phyloP scores from a whole-genome alignment of 2,329 filamentous ascomycete genomes.

The Aureobasidium sp. region DNA sequence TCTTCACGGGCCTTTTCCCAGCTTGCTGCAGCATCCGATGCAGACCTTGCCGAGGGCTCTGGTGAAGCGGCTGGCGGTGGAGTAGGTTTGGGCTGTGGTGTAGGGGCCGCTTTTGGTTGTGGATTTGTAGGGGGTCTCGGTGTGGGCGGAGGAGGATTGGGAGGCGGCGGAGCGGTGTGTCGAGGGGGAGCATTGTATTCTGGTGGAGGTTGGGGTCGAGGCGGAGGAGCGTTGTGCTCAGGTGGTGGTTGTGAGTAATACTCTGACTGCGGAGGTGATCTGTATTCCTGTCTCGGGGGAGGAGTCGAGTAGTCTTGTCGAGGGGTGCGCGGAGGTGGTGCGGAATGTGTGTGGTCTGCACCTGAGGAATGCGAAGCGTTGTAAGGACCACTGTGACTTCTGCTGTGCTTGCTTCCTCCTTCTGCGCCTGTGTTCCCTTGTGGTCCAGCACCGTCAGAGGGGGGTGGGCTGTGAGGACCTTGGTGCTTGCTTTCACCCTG shows the following conservation, averaged over 20 bases:
- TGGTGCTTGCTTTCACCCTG: slow-evolving; percentile 41
- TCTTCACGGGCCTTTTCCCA: slow-evolving; percentile 67
- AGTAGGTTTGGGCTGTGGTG: neutral
- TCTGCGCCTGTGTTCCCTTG: neutral
- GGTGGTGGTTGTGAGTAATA: neutral
- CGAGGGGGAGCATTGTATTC: slow-evolving; percentile 16
- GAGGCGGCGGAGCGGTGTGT: neutral
- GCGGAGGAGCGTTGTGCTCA: slow-evolving; percentile 4
- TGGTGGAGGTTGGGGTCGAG: slow-evolving; percentile 15
- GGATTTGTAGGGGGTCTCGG: slow-evolving; percentile 17
- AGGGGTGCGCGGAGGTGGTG: neutral
- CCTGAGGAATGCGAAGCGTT: slow-evolving; percentile 17
- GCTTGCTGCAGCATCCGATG: slow-evolving; percentile 20
- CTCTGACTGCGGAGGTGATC: slow-evolving; percentile 8
- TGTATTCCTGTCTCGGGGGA: slow-evolving; percentile 13
- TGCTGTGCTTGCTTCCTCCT: neutral
- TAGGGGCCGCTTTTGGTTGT: slow-evolving; percentile 14
- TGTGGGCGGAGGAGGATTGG: slow-evolving; percentile 15
- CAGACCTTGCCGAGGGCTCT: slow-evolving; percentile 23
- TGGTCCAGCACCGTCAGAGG: slow-evolving; percentile 20
- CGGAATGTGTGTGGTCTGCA: slow-evolving; percentile 14
- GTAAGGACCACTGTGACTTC: slow-evolving; percentile 16
- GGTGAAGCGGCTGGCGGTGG: slow-evolving; percentile 12
- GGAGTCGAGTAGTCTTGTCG: slow-evolving; percentile 17
- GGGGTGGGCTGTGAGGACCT: slow-evolving; percentile 21